A percentile compares a stretch with the other conserved stretches of the same genome.
Evolutionary conservation across 495 filamentous ascomycete genomes (phyloP).

Genomic region (Daldinia grandis): DNA sequence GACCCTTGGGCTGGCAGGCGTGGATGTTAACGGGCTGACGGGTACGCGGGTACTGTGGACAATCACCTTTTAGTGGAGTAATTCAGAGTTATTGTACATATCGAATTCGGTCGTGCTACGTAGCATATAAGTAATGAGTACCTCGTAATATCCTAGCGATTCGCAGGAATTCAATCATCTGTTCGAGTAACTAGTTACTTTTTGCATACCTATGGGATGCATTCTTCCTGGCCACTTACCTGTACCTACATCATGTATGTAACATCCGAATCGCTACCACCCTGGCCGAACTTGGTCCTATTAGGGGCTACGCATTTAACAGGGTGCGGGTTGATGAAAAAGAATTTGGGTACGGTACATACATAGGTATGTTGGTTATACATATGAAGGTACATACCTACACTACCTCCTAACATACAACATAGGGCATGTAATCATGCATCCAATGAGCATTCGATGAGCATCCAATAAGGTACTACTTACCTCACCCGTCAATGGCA

Average conservation of each 20-base stretch:
- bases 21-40: constrained; percentile 35
- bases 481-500: not conserved
- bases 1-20: constrained; percentile 13
- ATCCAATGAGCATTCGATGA: not conserved
- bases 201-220: constrained; percentile 9
- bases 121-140: constrained; percentile 18
- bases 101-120: constrained; percentile 8
- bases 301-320: constrained; percentile 16
- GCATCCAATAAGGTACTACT: not conserved
- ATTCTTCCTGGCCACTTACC: constrained; percentile 16
- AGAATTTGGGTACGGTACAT: constrained; percentile 3
- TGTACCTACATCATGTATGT: constrained; percentile 35
- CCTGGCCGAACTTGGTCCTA: constrained; percentile 18
- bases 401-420: no score
- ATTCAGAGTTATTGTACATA: constrained; percentile 12
- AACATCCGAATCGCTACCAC: constrained; percentile 32
- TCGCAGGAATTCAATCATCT: not conserved
- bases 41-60: constrained; percentile 39
- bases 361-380: no score
- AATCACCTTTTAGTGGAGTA: constrained; percentile 28
- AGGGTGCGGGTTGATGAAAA: constrained; percentile 18
- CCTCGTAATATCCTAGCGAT: constrained; percentile 17
- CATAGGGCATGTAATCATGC: not conserved
- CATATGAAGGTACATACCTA: not conserved
- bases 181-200: constrained; percentile 10